A percentile compares a stretch with the other conserved stretches of the same genome.
Conservation (phyloP, 1,139 yeast species). For the Taphrina pruni region DNA sequence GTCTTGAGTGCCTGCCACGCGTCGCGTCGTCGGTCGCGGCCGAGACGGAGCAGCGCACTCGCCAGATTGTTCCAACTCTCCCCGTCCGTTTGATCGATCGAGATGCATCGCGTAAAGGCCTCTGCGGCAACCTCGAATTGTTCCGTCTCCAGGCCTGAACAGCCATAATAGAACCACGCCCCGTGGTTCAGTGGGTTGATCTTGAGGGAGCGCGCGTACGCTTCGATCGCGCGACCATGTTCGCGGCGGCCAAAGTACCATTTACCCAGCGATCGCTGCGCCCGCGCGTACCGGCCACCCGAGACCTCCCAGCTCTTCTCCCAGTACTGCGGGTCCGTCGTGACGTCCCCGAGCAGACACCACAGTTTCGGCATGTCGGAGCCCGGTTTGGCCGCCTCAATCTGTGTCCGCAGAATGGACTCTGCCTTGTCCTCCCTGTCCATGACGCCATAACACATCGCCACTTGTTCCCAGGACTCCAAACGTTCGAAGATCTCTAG, state of each 20-base stretch:
- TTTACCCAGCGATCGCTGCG: conserved; percentile 81
- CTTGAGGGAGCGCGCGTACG: conserved; percentile 74
- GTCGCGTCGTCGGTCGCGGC: conserved; percentile 42
- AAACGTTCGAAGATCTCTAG: conserved; percentile 85
- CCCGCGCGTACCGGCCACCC: conserved; percentile 74
- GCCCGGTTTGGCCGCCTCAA: conserved; percentile 51
- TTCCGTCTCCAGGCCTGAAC: conserved; percentile 77
- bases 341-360: conserved; percentile 84
- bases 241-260: conserved; percentile 67
- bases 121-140: conserved; percentile 83
- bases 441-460: conserved; percentile 85
- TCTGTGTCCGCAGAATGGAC: conserved; percentile 61
- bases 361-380: conserved; percentile 83
- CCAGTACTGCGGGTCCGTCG: conserved; percentile 79
- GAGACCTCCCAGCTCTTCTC: conserved; percentile 77
- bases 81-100: conserved; percentile 80
- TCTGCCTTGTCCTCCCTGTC: conserved; percentile 77
- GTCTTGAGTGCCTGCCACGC: conserved; percentile 46
- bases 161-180: conserved; percentile 93
- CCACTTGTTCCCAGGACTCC: conserved; percentile 78
- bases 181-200: conserved; percentile 78
- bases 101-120: conserved; percentile 89
- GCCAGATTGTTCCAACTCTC: conserved; percentile 96
- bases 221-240: conserved; percentile 63
- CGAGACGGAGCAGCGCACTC: conserved; percentile 68